Evolutionary conservation across 2,329 filamentous ascomycete genomes (phyloP).

Genomic region (Pseudocercospora eumusae): DNA sequence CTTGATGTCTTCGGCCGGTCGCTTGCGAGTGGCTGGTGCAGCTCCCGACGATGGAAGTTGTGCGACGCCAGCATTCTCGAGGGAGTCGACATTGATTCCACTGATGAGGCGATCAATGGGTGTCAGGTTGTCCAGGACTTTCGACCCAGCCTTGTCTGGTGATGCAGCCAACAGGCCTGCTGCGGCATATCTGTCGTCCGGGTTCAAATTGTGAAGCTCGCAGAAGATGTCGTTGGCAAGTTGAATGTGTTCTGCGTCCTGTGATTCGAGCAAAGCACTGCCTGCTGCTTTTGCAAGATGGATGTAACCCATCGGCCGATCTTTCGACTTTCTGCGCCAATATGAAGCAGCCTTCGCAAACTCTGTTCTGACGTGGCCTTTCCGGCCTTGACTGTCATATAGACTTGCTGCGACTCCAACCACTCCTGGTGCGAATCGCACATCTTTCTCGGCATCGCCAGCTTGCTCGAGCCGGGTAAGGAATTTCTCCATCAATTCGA

Average conservation of each 20-base stretch:
- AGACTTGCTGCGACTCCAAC: constrained; percentile 78
- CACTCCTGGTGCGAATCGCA: constrained; percentile 80
- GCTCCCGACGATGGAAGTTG: constrained; percentile 39
- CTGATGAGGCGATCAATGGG: constrained; percentile 63
- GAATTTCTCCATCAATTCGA: constrained; percentile 73
- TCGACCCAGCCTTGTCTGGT: constrained; percentile 56
- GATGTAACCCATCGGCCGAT: constrained; percentile 46
- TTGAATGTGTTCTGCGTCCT: constrained; percentile 65
- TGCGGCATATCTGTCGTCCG: constrained; percentile 67
- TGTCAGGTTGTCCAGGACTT: constrained; percentile 59
- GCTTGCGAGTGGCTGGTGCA: constrained; percentile 49
- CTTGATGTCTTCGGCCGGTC: constrained; percentile 47
- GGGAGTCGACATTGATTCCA: constrained; percentile 61
- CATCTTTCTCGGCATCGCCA: constrained; percentile 61
- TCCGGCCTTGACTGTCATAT: constrained; percentile 74
- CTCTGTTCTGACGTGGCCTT: constrained; percentile 68
- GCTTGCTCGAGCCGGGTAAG: constrained; percentile 70
- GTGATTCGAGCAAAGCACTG: constrained; percentile 76
- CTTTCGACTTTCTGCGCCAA: constrained; percentile 68
- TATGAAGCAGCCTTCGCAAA: constrained; percentile 77
- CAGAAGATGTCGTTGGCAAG: constrained; percentile 78
- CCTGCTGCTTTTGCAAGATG: constrained; percentile 79
- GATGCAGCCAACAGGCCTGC: constrained; percentile 85
- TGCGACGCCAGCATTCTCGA: constrained; percentile 67
- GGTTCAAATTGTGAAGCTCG: constrained; percentile 65